These are phyloP conservation scores for Paecilomyces formosus DNA, from an alignment of 2,329 filamentous ascomycete species.

Conservation along the genomic window DNA sequence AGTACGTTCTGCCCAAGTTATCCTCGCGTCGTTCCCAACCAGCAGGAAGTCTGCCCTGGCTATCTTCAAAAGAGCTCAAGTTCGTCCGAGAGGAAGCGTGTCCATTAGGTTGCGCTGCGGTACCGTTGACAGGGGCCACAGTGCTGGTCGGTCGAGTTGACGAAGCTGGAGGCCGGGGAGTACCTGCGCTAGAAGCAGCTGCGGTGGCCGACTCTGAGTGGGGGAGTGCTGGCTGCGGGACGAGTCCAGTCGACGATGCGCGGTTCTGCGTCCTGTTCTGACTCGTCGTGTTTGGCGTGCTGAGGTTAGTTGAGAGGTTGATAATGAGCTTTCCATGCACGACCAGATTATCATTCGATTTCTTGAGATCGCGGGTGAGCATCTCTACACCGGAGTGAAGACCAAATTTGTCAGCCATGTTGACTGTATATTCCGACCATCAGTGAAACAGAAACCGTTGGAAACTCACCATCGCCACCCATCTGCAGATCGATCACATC, in stretches of 20 bases:
- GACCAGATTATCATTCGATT: conserved; percentile 94
- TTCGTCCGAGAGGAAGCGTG: conserved; percentile 41
- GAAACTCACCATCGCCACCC: conserved; percentile 74
- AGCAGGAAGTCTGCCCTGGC: conserved; percentile 82
- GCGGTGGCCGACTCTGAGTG: conserved; percentile 21
- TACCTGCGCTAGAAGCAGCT: conserved; percentile 25
- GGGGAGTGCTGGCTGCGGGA: conserved; percentile 22
- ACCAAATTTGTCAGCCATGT: conserved; percentile 18
- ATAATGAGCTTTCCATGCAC: conserved; percentile 97
- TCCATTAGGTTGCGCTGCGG: conserved; percentile 26
- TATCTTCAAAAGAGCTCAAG: conserved; percentile 91
- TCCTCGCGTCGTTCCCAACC: conserved; percentile 97
- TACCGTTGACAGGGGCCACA: conserved; percentile 33
- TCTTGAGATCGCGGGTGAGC: conserved; percentile 94
- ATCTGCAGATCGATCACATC: conserved; percentile 87
- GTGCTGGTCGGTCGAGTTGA: conserved; percentile 30
- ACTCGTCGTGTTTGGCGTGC: conserved; percentile 54
- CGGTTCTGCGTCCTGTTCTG: conserved; percentile 26
- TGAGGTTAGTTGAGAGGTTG: conserved; percentile 87
- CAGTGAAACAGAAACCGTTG: conserved; percentile 3
- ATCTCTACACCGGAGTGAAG: conserved; percentile 57
- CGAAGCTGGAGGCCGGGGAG: conserved; percentile 25
- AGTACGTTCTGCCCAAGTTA: conserved; percentile 90
- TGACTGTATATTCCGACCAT: conserved; percentile 7
- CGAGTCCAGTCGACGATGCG: conserved; percentile 32